A percentile compares a stretch with the other conserved stretches of the same genome.
Conservation (phyloP, 1,284 basidiomycete species). For the Ustilago tritici region DNA sequence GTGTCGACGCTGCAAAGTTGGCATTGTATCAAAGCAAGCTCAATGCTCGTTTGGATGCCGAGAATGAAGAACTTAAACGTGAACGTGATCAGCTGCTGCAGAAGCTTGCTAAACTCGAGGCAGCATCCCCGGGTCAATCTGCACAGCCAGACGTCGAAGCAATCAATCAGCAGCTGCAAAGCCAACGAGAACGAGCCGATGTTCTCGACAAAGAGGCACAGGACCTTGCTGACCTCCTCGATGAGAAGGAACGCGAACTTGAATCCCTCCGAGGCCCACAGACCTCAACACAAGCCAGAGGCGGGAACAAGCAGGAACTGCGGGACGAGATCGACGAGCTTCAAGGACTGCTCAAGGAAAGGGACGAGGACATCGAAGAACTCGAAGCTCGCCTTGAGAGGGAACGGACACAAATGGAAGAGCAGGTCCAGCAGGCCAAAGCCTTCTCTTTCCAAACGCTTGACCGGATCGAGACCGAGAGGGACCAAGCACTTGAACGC, state of each 20-base stretch:
- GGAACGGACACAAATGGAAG: conserved; percentile 46
- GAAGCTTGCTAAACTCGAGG: conserved; percentile 30
- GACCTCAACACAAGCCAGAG: not conserved
- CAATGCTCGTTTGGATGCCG: conserved; percentile 48
- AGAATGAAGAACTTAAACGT: conserved; percentile 51
- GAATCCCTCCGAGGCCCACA: conserved; percentile 18
- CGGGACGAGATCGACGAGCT: conserved; percentile 39
- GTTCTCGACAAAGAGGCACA: conserved; percentile 52
- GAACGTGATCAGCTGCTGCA: conserved; percentile 40
- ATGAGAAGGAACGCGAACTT: conserved; percentile 43
- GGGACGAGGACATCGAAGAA: conserved; percentile 43
- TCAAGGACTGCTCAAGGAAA: conserved; percentile 37
- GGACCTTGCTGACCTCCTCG: conserved; percentile 48
- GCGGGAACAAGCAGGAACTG: conserved; percentile 15
- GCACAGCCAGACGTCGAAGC: conserved; percentile 6
- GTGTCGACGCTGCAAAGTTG: conserved; percentile 47
- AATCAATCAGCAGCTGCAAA: conserved; percentile 20
- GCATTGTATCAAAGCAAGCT: conserved; percentile 53
- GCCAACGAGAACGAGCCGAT: conserved; percentile 32
- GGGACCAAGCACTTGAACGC: conserved; percentile 42
- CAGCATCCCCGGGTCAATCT: conserved; percentile 4
- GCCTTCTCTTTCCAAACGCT: conserved; percentile 49
- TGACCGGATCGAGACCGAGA: conserved; percentile 43
- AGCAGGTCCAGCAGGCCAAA: conserved; percentile 52
- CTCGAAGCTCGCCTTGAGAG: conserved; percentile 36